phyloP scores from a whole-genome alignment of 164 flowering plant species.

The Liriodendron chinense region DNA sequence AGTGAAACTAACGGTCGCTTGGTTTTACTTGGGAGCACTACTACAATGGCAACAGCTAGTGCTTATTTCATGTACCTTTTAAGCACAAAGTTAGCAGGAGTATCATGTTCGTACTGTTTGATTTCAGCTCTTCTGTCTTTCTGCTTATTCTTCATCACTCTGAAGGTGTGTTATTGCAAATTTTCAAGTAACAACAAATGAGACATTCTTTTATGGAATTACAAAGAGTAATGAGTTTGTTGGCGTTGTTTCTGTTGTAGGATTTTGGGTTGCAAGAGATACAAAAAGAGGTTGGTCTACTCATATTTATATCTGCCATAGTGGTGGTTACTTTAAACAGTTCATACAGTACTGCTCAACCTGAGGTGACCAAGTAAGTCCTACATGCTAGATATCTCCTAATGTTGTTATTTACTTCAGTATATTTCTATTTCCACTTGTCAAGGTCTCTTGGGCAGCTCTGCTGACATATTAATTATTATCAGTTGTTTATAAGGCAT shows the following conservation, averaged over 20 bases:
- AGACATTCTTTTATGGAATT: neutral
- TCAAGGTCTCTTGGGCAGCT: neutral
- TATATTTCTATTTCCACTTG: neutral
- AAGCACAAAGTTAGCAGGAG: constrained; percentile 64
- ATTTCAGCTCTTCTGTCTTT: constrained; percentile 66
- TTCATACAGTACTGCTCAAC: constrained; percentile 48
- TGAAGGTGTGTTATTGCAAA: constrained; percentile 51
- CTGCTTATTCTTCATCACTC: constrained; percentile 56
- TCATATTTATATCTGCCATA: constrained; percentile 50
- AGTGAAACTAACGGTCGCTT: constrained; percentile 52
- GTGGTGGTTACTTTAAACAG: constrained; percentile 59
- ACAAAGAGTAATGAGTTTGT: neutral
- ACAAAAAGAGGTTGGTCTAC: constrained; percentile 50
- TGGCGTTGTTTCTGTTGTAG: constrained; percentile 27
- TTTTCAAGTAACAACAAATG: neutral
- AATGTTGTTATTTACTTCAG: neutral
- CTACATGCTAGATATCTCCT: neutral
- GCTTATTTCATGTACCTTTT: constrained; percentile 78
- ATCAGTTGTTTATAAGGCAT: too few species aligned
- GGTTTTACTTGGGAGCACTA: constrained; percentile 60
- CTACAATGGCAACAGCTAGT: constrained; percentile 92
- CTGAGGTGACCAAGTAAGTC: constrained; percentile 48
- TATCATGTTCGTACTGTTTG: constrained; percentile 75
- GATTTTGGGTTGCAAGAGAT: constrained; percentile 57
- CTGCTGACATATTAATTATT: neutral